Conservation (phyloP, 352 stramenopile species). For the Thalassiosira hispida region DNA sequence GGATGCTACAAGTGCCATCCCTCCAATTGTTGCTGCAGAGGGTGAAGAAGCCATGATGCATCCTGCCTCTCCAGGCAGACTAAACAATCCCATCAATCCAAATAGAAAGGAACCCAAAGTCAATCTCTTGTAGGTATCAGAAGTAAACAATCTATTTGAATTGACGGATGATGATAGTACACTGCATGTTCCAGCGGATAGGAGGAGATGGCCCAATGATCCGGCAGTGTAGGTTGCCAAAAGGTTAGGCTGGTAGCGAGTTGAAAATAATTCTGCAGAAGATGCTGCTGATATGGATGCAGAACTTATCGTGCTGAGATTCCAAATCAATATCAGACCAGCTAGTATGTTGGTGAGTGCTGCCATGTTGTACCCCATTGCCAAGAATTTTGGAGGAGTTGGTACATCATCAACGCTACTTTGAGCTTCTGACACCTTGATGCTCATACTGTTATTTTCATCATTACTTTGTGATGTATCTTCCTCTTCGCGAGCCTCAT, state of each 20-base stretch:
- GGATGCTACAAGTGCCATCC: not conserved
- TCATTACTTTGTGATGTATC: no score
- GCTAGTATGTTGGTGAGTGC: slow-evolving; percentile 19
- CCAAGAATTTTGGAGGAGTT: slow-evolving; percentile 29
- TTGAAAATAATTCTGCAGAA: not conserved
- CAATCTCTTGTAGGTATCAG: slow-evolving; percentile 30
- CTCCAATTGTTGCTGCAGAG: not conserved
- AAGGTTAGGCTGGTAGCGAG: slow-evolving; percentile 28
- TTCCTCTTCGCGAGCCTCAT: no score
- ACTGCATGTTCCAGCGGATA: slow-evolving; percentile 29
- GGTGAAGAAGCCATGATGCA: slow-evolving; percentile 1
- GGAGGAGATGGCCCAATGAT: slow-evolving; percentile 34
- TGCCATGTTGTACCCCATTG: slow-evolving; percentile 17
- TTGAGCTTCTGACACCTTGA: no score
- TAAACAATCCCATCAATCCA: slow-evolving; percentile 32
- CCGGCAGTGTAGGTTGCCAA: slow-evolving; percentile 36
- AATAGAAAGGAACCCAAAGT: slow-evolving; percentile 39
- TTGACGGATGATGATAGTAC: slow-evolving; percentile 26
- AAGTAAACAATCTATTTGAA: slow-evolving; percentile 11
- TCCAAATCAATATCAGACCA: slow-evolving; percentile 17
- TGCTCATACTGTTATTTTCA: no score
- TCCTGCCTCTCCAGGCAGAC: slow-evolving; percentile 37
- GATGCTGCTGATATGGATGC: not conserved
- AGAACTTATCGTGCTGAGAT: not conserved
- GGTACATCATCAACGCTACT: not conserved